Evolutionary conservation across 2,329 filamentous ascomycete species (phyloP), one percentile per base, ranked within the genome.

Genomic region (Penicillium sp.): DNA sequence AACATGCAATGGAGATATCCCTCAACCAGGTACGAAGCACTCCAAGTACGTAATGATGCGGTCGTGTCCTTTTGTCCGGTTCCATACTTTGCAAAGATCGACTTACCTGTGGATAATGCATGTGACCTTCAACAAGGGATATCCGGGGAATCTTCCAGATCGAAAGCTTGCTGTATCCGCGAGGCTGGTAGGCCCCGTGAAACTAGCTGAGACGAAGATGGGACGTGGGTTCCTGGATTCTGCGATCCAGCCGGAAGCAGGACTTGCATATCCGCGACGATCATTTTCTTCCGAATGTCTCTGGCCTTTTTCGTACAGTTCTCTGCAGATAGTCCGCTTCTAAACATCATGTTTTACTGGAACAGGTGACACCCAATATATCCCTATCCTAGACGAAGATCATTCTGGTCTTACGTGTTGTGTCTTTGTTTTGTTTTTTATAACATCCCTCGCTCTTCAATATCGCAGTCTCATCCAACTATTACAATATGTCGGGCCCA

Each of bases 191-290:
- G 47, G 29, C 46, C 10, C 23, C 31, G 7, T 57, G 40, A 56
- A 23, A 55, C 50, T 52, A 21, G 50, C 19, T 58, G 49, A 60
- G 58, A 64, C 51, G 29, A 27, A 45, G 50, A 58, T 59, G 41
- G 33, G 53, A 39, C 27, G 48, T 52, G 51, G 33, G 45, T 57
- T 60, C 46, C 55, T 53, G 56, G 29, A 46, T 54, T 25, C 45
- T 54, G 52, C 48, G 55, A 55, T 50, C 51, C 57, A 57, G 47
- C 59, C 63, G 63, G 63, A 66, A 60, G 62, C 53, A 53, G 52
- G 53, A 61, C 53, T 41, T 60, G 56, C 63, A 63, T 60, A 61
- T 62, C 64, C 64, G 62, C 36, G 57, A 25, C 53, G 58, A 66
- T 65, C 55, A 54, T 50, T 57, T 55, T 55, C 34, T 27, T 48